Base-by-base conservation (phyloP, 73 alveolate genomes). In the Uronychia binucleata region DNA sequence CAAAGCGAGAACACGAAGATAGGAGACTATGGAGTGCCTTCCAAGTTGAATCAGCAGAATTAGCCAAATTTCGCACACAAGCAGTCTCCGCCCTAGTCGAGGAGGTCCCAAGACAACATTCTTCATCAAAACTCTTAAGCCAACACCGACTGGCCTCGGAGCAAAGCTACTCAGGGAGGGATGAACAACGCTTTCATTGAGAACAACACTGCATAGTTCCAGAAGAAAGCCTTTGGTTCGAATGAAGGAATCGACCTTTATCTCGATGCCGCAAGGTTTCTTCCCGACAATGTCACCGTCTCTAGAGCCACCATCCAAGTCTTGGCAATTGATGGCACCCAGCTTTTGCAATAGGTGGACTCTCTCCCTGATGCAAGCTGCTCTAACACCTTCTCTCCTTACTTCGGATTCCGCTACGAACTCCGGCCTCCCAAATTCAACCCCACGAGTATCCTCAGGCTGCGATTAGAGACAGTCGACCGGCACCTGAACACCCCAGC, bases 251-350 rank as follows among this genome's bases (percentile, higher is more conserved):
- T 96, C 27, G 99, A 96, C 77, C 91, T 96, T 75, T 96, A 96
- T 67, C 90, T 96, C n/a, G 99, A 96, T 87, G 86, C 77, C 26
- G 95, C 96, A 0, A 81, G 99, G 60, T 96, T 94, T 75, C 82
- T 94, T 28, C 99, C 99, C 31, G 99, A 96, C 76, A 96, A 96
- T 89, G 95, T 88, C 1, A 94, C 98, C 1, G 92, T 92, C 11
- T 80, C 97, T 30, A 96, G 94, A 81, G 75, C 90, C 30, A 74
- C 82, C 25, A 34, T 96, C 46, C 27, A 86, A 67, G 89, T 95
- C 14, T 88, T 82, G 58, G 92, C 89, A 30, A 81, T 86, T 57
- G 95, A 96, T 79, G 82, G 87, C 32, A 92, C 89, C 57, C 77
- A 81, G 34, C 58, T 96, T 1, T 90, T 83, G 31, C 91, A 90